Evolutionary conservation across 2,329 filamentous ascomycete genomes (phyloP), one percentile per base, ranked within the genome.

Genomic region (Fusarium nurragi): DNA sequence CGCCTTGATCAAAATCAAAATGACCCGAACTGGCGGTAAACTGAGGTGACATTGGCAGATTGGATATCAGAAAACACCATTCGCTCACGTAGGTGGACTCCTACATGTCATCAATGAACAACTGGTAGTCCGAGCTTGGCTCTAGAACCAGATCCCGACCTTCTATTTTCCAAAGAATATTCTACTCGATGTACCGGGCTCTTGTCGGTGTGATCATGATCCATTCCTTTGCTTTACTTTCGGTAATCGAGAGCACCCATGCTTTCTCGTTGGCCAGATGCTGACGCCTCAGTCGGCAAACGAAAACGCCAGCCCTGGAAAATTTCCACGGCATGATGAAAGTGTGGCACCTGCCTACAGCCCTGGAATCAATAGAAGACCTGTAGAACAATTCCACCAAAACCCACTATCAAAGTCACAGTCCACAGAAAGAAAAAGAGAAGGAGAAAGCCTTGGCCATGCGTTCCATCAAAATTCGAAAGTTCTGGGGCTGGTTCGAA

Each of bases 11-110:
- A 47, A 59, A 66, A 49, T 47, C 46, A 63, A 34, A 48, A 39
- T 50, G 63, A 60, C 64, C 63, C 63, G 48, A 64, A 64, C 49
- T 48, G 60, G 63, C 63, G 63, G 63, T 66, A 66, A 67, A 49
- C 43, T 40, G 40, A 57, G 36, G 28, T 50, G 55, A 49, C 32
- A 53, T 48, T 21, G 32, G 26, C 26, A 30, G 13, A 13, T 30
- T 30, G 26, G n/a, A 34, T 34, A n/a, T 54, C 50, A 32, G 23
- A 38, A 21, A 56, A 50, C 57, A 57, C 34, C 45, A 47, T 56
- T 28, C 32, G n/a, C 32, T n/a, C 16, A 34, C 32, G 32, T n/a
- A 5, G 16, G 30, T 34, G 30, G 16, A 18, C 32, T 34, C 8
- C n/a, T 57, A 32, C 39, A 54, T 56, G 22, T 32, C 34, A 28